These are phyloP conservation scores for Aspergillus texensis DNA, from an alignment of 2,329 filamentous ascomycete genomes.

Conservation along the genomic window DNA sequence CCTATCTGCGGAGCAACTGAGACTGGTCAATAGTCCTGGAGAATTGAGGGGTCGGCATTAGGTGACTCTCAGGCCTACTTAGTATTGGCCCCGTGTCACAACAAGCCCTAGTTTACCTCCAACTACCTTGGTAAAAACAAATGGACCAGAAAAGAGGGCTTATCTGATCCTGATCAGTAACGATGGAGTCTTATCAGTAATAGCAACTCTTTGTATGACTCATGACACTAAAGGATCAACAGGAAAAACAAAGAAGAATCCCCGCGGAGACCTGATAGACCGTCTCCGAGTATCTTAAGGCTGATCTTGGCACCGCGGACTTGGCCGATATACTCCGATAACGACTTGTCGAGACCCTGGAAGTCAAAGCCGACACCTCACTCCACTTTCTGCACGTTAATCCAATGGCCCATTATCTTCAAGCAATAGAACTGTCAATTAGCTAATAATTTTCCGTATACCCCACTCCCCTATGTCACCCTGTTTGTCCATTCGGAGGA, in stretches of 20 bases:
- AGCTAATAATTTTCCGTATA: slow-evolving; percentile 1
- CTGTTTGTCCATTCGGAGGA: not conserved
- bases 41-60: not conserved
- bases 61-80: not conserved
- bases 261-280: not conserved
- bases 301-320: not conserved
- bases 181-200: not conserved
- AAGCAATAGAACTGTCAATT: slow-evolving; percentile 2
- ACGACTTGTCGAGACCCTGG: not conserved
- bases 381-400: not conserved
- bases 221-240: not conserved
- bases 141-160: not conserved
- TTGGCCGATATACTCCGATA: not conserved
- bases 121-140: not conserved
- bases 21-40: not conserved
- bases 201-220: not conserved
- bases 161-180: not conserved
- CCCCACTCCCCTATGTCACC: not conserved
- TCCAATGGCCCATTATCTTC: slow-evolving; percentile 1
- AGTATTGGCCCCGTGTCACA: not conserved
- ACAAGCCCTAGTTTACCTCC: not conserved
- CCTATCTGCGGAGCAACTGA: not conserved
- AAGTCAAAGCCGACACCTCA: not conserved
- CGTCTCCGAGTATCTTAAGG: not conserved
- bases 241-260: not conserved